These are phyloP conservation scores for Stephania japonica DNA, from an alignment of 164 flowering plant genomes.

Conservation along the genomic window DNA sequence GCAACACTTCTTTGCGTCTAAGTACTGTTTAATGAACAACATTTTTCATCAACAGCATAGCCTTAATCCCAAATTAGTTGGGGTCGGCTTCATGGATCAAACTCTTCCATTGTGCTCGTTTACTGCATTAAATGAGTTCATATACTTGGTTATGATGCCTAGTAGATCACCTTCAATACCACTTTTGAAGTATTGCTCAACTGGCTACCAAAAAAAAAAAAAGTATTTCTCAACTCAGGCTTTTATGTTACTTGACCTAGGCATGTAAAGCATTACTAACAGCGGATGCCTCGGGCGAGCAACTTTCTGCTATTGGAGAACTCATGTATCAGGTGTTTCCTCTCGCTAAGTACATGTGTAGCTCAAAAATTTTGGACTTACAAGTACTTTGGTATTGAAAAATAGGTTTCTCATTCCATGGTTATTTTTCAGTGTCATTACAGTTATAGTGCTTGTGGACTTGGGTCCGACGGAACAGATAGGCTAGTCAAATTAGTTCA, in stretches of 20 bases:
- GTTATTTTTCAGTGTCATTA: slow-evolving; percentile 69
- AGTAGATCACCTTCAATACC: too few species aligned
- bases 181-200: too few species aligned
- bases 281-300: slow-evolving; percentile 70
- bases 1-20: too few species aligned
- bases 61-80: too few species aligned
- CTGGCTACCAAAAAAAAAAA: too few species aligned
- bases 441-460: slow-evolving; percentile 89
- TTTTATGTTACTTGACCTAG: slow-evolving; percentile 27
- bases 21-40: not conserved
- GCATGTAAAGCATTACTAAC: slow-evolving; percentile 86
- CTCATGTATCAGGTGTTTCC: slow-evolving; percentile 76
- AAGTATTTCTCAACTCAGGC: not conserved
- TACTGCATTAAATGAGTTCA: not conserved
- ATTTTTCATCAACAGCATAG: too few species aligned
- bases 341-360: not conserved
- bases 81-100: too few species aligned
- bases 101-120: too few species aligned
- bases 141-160: too few species aligned
- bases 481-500: slow-evolving; percentile 87
- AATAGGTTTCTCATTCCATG: not conserved
- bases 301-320: slow-evolving; percentile 79
- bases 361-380: not conserved
- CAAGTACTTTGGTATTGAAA: not conserved
- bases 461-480: slow-evolving; percentile 97